Conservation (phyloP, 2,329 filamentous ascomycete genomes). For the Talaromyces funiculosus region DNA sequence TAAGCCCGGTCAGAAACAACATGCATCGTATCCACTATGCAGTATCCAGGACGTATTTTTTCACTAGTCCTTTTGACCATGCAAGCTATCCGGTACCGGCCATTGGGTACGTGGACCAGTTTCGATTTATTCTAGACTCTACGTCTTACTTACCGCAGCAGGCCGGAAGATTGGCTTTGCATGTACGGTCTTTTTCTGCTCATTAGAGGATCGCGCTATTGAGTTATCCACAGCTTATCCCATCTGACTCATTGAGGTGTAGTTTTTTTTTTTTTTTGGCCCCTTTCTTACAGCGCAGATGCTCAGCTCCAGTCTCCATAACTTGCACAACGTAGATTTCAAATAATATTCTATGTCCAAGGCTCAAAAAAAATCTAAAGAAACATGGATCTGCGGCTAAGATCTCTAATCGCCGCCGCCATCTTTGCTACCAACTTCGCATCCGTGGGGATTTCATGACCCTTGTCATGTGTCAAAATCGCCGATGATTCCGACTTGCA, state of each 20-base stretch:
- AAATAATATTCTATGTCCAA: not conserved
- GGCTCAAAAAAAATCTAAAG: not conserved
- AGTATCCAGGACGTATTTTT: not conserved
- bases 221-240: too few species aligned
- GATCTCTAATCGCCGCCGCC: not conserved
- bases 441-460: conserved; percentile 25
- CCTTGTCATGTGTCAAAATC: conserved; percentile 23
- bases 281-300: not conserved
- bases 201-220: too few species aligned
- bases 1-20: not conserved
- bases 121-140: too few species aligned
- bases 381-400: not conserved
- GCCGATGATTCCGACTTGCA: conserved; percentile 19
- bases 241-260: too few species aligned
- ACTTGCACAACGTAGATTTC: not conserved
- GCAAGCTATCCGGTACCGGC: not conserved
- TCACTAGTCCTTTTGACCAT: not conserved
- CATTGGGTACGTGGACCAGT: too few species aligned
- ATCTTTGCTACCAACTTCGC: conserved; percentile 18
- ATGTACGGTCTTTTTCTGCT: too few species aligned
- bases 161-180: too few species aligned
- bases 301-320: not conserved
- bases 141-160: too few species aligned
- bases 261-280: too few species aligned
- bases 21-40: not conserved